These are phyloP conservation scores for Penicillium fuscoglaucum DNA, from an alignment of 2,329 filamentous ascomycete species.

Conservation along the genomic window DNA sequence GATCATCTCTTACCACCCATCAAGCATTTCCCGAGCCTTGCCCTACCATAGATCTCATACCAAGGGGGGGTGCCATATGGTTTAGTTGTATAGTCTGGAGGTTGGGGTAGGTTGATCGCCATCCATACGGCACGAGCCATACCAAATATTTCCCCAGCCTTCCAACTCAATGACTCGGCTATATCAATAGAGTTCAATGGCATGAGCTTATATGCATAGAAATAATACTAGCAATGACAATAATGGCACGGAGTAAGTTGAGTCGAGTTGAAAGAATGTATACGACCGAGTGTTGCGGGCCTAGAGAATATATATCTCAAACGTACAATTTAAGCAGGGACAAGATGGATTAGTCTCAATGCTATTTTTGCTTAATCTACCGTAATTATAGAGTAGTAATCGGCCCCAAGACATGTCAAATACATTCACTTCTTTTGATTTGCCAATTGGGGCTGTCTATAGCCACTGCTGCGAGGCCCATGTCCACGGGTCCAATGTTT, in stretches of 20 bases:
- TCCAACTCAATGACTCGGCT: neutral
- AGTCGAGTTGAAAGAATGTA: neutral
- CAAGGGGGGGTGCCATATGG: constrained; percentile 22
- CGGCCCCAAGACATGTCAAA: neutral
- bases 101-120: constrained; percentile 7
- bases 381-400: neutral
- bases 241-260: too few species aligned
- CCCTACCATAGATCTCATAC: constrained; percentile 12
- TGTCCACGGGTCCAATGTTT: neutral
- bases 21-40: constrained; percentile 12
- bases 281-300: neutral
- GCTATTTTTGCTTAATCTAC: neutral
- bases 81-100: neutral
- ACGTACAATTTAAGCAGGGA: neutral
- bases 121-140: neutral
- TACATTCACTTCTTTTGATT: neutral
- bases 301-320: neutral
- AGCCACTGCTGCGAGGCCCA: neutral
- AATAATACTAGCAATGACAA: neutral
- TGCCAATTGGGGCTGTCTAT: neutral
- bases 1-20: neutral
- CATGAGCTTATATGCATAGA: neutral
- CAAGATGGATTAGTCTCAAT: neutral
- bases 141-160: neutral
- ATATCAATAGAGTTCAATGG: neutral